Conservation (phyloP, 2,329 filamentous ascomycete species). For the Hypomyces rosellus region DNA sequence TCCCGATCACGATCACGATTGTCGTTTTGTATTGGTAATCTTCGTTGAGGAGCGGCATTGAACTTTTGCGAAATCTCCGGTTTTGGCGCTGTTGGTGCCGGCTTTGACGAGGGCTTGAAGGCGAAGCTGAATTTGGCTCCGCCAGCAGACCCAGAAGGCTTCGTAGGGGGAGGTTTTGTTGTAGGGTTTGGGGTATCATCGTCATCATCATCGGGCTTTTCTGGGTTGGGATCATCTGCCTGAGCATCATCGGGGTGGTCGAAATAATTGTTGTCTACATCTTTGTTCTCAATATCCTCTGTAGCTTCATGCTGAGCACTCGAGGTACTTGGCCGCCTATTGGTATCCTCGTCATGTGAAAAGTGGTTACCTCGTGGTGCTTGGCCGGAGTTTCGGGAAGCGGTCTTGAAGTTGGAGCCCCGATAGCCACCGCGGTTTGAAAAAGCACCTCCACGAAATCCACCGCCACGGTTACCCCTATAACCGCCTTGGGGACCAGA, state of each 20-base stretch:
- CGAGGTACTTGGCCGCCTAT: conserved; percentile 15
- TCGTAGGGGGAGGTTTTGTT: conserved; percentile 41
- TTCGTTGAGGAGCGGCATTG: conserved; percentile 54
- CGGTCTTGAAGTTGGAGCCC: conserved; percentile 57
- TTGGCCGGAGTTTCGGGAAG: conserved; percentile 56
- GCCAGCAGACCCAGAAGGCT: conserved; percentile 41
- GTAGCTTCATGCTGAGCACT: conserved; percentile 11
- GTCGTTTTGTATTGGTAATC: conserved; percentile 23
- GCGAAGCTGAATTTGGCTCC: conserved; percentile 84
- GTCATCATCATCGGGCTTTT: conserved; percentile 45
- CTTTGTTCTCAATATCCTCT: conserved; percentile 15
- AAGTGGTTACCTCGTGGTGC: conserved; percentile 15
- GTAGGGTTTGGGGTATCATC: conserved; percentile 46
- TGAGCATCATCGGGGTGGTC: conserved; percentile 1
- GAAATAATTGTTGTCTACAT: background rate
- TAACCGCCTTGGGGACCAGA: conserved; percentile 44
- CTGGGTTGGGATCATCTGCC: conserved; percentile 3
- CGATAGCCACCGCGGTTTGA: conserved; percentile 46
- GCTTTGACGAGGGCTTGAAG: conserved; percentile 69
- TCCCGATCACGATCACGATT: conserved; percentile 39
- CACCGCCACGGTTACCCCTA: conserved; percentile 45
- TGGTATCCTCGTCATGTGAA: conserved; percentile 13
- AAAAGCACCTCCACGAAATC: conserved; percentile 56
- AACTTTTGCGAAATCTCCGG: conserved; percentile 62
- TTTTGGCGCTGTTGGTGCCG: conserved; percentile 50